Conservation (phyloP, 306 rosid genomes). For the Mimosa bimucronata region DNA sequence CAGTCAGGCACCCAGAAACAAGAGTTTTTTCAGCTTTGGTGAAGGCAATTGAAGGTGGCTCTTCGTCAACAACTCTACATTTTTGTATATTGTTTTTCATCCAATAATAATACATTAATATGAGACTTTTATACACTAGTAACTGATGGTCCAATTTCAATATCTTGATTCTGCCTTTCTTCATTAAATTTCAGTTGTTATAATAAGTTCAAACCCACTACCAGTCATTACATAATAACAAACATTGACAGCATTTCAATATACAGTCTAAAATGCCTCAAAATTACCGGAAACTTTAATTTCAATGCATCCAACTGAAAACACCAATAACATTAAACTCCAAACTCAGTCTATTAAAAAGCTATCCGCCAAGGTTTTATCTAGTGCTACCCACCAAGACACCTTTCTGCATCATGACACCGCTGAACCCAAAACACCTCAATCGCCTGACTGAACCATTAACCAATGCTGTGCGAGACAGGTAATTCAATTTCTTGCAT, state of each 20-base stretch:
- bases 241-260: slow-evolving; percentile 17
- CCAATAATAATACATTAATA: too few relatives aligned
- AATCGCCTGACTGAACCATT: slow-evolving; percentile 12
- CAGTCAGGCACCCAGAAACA: too few relatives aligned
- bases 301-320: slow-evolving; percentile 1
- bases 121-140: not conserved
- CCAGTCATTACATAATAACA: slow-evolving; percentile 16
- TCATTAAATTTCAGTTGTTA: slow-evolving; percentile 10
- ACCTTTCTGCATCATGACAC: slow-evolving; percentile 33
- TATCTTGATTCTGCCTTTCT: not conserved
- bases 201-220: slow-evolving; percentile 10
- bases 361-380: not conserved
- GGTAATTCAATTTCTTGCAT: slow-evolving; percentile 21
- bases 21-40: too few relatives aligned
- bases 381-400: slow-evolving; percentile 9
- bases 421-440: slow-evolving; percentile 21
- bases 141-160: slow-evolving; percentile 5
- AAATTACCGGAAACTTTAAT: slow-evolving; percentile 13
- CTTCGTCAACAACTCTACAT: too few relatives aligned
- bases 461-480: slow-evolving; percentile 4
- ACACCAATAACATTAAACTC: slow-evolving; percentile 29
- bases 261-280: slow-evolving; percentile 16
- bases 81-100: too few relatives aligned
- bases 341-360: not conserved
- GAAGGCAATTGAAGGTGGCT: too few relatives aligned